These are phyloP conservation scores for Aspergillus melleus DNA, from an alignment of 2,329 filamentous ascomycete species.

Conservation along the genomic window DNA sequence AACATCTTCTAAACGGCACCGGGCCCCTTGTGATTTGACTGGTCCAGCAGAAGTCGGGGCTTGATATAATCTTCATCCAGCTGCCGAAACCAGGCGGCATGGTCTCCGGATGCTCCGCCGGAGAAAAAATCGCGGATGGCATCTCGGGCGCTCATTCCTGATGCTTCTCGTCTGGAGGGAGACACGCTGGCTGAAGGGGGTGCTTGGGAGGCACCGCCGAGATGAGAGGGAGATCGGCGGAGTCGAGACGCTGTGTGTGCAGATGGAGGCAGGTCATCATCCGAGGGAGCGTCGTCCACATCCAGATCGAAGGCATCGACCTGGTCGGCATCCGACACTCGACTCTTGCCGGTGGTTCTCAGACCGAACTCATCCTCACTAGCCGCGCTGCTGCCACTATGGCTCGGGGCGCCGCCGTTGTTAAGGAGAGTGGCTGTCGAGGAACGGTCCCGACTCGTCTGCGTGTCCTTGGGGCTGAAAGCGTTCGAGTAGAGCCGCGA, in stretches of 20 bases:
- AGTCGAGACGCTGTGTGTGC: constrained; percentile 40
- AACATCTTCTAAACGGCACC: constrained; percentile 35
- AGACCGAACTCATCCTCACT: constrained; percentile 54
- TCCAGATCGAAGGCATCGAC: constrained; percentile 41
- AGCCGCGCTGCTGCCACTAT: constrained; percentile 45
- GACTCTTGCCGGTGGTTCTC: constrained; percentile 37
- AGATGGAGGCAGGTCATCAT: constrained; percentile 62
- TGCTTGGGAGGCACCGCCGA: constrained; percentile 19
- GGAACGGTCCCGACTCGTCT: constrained; percentile 43
- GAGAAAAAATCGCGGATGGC: constrained; percentile 79
- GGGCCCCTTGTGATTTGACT: constrained; percentile 48
- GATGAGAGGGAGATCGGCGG: constrained; percentile 38
- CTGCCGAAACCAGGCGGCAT: constrained; percentile 84
- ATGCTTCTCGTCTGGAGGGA: constrained; percentile 28
- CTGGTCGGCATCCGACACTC: constrained; percentile 29
- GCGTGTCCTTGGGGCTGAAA: constrained; percentile 46
- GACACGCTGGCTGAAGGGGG: constrained; percentile 26
- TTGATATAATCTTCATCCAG: constrained; percentile 97
- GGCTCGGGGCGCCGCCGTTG: constrained; percentile 33
- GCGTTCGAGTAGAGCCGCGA: constrained; percentile 53
- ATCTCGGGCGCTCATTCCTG: constrained; percentile 66
- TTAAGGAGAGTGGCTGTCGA: constrained; percentile 55
- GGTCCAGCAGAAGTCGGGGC: constrained; percentile 82
- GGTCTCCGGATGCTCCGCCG: constrained; percentile 72
- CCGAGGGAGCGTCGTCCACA: constrained; percentile 43